These are phyloP conservation scores for Colletotrichum scovillei DNA, from an alignment of 2,329 filamentous ascomycete species.

Conservation along the genomic window DNA sequence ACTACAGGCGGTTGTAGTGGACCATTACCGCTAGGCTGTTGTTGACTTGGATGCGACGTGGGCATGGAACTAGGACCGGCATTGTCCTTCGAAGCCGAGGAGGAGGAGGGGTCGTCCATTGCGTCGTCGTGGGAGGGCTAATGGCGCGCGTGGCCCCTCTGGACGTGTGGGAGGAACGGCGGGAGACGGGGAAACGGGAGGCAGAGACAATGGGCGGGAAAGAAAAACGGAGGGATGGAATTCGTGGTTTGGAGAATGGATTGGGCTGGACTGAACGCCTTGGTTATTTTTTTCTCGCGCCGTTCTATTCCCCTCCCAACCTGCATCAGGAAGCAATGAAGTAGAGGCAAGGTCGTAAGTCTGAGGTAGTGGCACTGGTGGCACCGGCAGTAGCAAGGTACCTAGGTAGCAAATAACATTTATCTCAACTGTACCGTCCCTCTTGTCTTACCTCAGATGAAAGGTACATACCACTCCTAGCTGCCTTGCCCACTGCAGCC, in stretches of 20 bases:
- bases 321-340: conserved; percentile 8
- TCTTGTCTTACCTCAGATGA: conserved; percentile 23
- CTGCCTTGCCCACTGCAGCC: background rate
- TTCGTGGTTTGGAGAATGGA: conserved; percentile 25
- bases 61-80: conserved; percentile 32
- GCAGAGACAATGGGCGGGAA: conserved; percentile 22
- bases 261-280: conserved; percentile 25
- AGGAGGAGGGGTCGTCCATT: conserved; percentile 36
- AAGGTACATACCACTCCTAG: background rate
- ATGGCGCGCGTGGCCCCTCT: conserved; percentile 35
- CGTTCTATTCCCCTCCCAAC: conserved; percentile 28
- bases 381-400: background rate
- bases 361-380: conserved; percentile 12
- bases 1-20: conserved; percentile 37
- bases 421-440: conserved; percentile 3
- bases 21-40: conserved; percentile 31
- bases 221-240: background rate
- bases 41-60: conserved; percentile 31
- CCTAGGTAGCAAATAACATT: conserved; percentile 6
- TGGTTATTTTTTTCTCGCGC: conserved; percentile 32
- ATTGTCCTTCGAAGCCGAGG: conserved; percentile 34
- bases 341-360: background rate
- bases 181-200: conserved; percentile 17
- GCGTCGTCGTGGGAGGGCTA: conserved; percentile 34
- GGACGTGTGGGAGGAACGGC: conserved; percentile 16